Base-by-base conservation (phyloP, 129 eudicot genomes). In the Chrysanthemum makinoi region DNA sequence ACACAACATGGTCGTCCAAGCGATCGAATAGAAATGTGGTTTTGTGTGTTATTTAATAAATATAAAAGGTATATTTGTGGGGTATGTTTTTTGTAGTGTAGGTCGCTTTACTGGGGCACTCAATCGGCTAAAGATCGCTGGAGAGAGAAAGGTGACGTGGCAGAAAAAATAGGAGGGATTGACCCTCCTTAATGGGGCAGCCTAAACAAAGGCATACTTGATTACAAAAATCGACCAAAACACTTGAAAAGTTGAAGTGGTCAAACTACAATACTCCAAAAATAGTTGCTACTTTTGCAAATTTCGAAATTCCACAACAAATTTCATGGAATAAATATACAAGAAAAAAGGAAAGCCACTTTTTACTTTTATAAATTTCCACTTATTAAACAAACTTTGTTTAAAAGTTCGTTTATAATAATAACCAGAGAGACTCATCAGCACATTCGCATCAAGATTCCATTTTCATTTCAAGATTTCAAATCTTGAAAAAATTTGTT, bases 391-490 rank as follows among this genome's bases (percentile, higher is more conserved):
- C 20, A 22, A 49, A 8, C 14, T 48, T 2, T 48, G 10, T 24
- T 14, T 3, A 56, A 56, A 61, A 72, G 17, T 55, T 10, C 16
- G 15, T 12, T 66, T 47, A 24, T 22, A 14, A 56, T 66, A 12
- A 35, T 58, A 74, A 22, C 69, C 61, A 76, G 59, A 68, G 69
- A 48, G 24, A 22, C 73, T 69, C 2, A 24, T 2, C 39, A 63
- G 74, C 81, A 77, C 72, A 77, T 77, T 77, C 81, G 69, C 48
- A 52, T 70, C 55, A 54, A 75, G 26, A 75, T 66, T 75, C 73
- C 79, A 66, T 33, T 33, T 65, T 44, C 6, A 28, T 54, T 53
- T 30, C 57, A 33, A 12, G 8, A 28, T 35, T 69, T 55, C 74
- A 54, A 52, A 56, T 65, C 39, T 22, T 22, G 13, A 62, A 44